Percentiles rank a stretch among this genome's conserved stretches.
Evolutionary conservation across 2,329 filamentous ascomycete genomes (phyloP).

Genomic region (Kalaharituber pfeilii): DNA sequence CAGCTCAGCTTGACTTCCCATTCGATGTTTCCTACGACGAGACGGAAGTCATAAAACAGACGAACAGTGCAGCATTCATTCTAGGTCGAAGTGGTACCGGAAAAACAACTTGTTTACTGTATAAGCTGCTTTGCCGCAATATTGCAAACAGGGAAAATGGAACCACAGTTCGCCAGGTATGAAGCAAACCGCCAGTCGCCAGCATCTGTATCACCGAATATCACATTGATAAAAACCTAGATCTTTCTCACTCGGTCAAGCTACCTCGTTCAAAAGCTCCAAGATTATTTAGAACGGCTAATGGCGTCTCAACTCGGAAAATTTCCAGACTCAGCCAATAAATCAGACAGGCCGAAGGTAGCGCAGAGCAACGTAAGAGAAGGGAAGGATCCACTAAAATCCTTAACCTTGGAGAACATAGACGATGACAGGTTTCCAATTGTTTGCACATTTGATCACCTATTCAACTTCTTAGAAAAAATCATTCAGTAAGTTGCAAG

Average conservation of each 20-base stretch:
- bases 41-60: conserved; percentile 20
- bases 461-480: conserved; percentile 14
- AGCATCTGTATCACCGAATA: too few species aligned
- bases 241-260: conserved; percentile 22
- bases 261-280: conserved; percentile 20
- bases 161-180: background rate
- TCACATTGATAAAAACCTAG: conserved; percentile 9
- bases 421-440: conserved; percentile 17
- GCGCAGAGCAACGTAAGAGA: background rate
- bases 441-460: conserved; percentile 22
- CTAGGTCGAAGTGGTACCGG: conserved; percentile 26
- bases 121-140: conserved; percentile 24
- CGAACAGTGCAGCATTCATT: conserved; percentile 22
- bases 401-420: background rate
- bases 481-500: background rate
- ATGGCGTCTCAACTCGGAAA: conserved; percentile 15
- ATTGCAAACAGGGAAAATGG: background rate
- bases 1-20: conserved; percentile 22
- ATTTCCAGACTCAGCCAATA: too few species aligned
- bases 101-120: conserved; percentile 25
- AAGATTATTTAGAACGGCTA: conserved; percentile 17
- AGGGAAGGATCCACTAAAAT: background rate
- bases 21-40: conserved; percentile 23
- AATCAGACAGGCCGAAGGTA: background rate
- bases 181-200: too few species aligned